A percentile compares a stretch with the other conserved stretches of the same genome.
These are phyloP conservation scores for Cicer arietinum DNA, from an alignment of 306 rosid genomes.

Conservation along the genomic window DNA sequence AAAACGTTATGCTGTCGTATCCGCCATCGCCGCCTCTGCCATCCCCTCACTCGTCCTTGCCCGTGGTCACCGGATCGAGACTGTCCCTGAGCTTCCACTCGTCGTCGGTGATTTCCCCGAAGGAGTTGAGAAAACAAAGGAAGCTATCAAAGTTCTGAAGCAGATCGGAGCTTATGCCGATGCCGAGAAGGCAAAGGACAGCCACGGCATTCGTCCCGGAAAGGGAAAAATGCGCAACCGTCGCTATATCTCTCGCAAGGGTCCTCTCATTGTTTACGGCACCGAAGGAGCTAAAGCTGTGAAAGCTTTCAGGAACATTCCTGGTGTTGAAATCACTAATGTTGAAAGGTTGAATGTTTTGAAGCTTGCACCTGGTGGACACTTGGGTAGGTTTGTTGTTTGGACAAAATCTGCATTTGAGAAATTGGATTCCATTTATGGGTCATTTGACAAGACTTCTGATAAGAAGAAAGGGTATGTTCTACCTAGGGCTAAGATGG, in stretches of 20 bases:
- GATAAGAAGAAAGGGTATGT: conserved; percentile 28
- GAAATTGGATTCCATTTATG: conserved; percentile 18
- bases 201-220: background rate
- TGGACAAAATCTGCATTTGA: conserved; percentile 19
- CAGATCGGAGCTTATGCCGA: conserved; percentile 5
- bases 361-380: conserved; percentile 25
- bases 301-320: conserved; percentile 10
- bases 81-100: conserved; percentile 65
- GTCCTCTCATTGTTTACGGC: background rate
- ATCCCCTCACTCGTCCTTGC: conserved; percentile 73
- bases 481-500: conserved; percentile 13
- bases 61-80: conserved; percentile 72
- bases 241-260: background rate
- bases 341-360: conserved; percentile 13
- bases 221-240: conserved; percentile 6
- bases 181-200: background rate
- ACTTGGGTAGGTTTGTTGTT: conserved; percentile 16
- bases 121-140: conserved; percentile 9
- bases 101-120: conserved; percentile 1
- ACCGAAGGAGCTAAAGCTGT: conserved; percentile 9
- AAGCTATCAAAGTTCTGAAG: conserved; percentile 4
- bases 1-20: background rate
- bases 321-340: conserved; percentile 11
- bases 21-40: conserved; percentile 46
- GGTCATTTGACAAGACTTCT: background rate